phyloP scores from a whole-genome alignment of 306 rosid genomes.

The Prosopis cineraria region DNA sequence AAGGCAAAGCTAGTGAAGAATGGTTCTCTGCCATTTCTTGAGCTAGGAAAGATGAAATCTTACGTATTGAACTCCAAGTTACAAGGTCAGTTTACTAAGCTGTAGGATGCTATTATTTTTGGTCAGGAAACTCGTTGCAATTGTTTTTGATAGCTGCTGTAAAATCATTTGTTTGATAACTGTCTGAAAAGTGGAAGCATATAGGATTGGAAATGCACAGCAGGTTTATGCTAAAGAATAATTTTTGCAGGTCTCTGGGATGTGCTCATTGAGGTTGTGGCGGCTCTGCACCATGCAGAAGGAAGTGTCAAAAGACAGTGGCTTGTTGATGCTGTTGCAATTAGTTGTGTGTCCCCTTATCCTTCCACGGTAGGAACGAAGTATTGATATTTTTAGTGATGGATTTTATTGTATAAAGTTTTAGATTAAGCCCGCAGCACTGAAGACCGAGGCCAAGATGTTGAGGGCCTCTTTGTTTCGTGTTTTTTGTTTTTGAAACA shows the following conservation, averaged over 20 bases:
- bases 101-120: neutral
- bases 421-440: neutral
- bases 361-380: constrained; percentile 80
- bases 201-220: constrained; percentile 30
- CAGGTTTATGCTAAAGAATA: constrained; percentile 27
- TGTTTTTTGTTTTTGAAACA: no score
- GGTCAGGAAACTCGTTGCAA: constrained; percentile 12
- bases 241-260: constrained; percentile 72
- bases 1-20: constrained; percentile 71
- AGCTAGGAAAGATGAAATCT: constrained; percentile 78
- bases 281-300: constrained; percentile 77
- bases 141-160: constrained; percentile 19
- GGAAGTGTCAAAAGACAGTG: constrained; percentile 75
- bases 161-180: constrained; percentile 1
- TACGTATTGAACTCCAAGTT: constrained; percentile 60
- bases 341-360: constrained; percentile 76
- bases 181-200: constrained; percentile 24
- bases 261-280: constrained; percentile 74
- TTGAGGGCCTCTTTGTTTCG: no score
- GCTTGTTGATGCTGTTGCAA: constrained; percentile 84
- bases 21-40: constrained; percentile 66
- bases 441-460: neutral
- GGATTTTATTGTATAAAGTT: neutral
- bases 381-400: constrained; percentile 15
- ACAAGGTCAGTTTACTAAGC: constrained; percentile 47